Evolutionary conservation across 2,329 filamentous ascomycete genomes (phyloP).

Genomic region (Epichloe gansuensis): DNA sequence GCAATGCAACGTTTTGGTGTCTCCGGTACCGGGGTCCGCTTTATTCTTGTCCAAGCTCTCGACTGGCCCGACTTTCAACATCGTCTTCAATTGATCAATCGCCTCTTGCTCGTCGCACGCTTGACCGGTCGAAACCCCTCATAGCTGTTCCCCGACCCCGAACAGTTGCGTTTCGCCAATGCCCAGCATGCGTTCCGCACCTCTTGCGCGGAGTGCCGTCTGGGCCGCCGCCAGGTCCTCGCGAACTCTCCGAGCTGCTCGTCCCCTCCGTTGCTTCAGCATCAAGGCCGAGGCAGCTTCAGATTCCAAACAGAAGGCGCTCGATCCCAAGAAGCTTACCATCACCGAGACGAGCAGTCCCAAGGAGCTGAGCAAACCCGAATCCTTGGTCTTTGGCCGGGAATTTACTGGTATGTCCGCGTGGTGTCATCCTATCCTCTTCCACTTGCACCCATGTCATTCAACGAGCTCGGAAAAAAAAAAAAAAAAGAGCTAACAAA

Average conservation of each 20-base stretch:
- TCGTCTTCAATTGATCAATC: neutral
- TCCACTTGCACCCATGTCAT: neutral
- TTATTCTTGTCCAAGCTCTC: neutral
- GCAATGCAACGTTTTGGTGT: no score
- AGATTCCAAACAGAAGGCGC: slow-evolving; percentile 43
- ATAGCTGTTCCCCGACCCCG: neutral
- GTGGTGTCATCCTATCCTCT: neutral
- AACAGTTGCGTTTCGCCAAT: neutral
- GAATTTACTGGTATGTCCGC: slow-evolving; percentile 64
- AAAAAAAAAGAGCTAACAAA: neutral
- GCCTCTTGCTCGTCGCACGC: neutral
- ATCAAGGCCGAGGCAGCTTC: slow-evolving; percentile 39
- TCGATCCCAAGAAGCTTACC: slow-evolving; percentile 67
- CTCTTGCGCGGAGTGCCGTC: slow-evolving; percentile 20
- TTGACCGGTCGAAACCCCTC: neutral
- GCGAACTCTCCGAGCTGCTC: slow-evolving; percentile 21
- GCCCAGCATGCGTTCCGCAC: slow-evolving; percentile 19
- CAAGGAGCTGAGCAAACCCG: slow-evolving; percentile 58
- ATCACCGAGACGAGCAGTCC: slow-evolving; percentile 66
- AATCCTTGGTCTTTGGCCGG: slow-evolving; percentile 80
- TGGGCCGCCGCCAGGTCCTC: slow-evolving; percentile 22
- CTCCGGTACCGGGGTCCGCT: slow-evolving; percentile 7
- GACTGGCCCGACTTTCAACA: neutral
- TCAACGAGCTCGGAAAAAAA: neutral
- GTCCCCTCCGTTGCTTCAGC: slow-evolving; percentile 33